Evolutionary conservation across 345 rosid genomes (phyloP).

Genomic region (Citrus cavaleriei): DNA sequence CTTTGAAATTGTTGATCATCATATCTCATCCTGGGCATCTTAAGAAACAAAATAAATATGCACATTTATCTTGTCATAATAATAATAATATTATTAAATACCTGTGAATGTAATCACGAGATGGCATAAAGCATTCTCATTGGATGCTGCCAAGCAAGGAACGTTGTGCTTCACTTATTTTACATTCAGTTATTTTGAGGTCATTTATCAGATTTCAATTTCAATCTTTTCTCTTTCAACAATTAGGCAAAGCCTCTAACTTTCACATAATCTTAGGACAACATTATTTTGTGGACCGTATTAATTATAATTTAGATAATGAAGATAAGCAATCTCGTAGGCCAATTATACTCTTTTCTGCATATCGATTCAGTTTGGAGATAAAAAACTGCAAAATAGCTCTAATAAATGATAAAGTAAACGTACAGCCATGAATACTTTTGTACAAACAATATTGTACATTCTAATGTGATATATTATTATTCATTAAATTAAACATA

Average conservation of each 20-base stretch:
- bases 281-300: background rate
- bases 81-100: background rate
- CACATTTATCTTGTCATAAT: slow-evolving; percentile 13
- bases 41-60: background rate
- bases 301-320: background rate
- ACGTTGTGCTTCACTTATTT: slow-evolving; percentile 15
- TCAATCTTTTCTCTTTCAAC: background rate
- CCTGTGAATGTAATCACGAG: background rate
- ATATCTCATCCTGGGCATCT: background rate
- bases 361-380: no score
- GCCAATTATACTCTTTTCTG: no score
- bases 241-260: background rate
- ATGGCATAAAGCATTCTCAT: background rate
- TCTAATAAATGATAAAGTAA: no score
- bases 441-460: no score
- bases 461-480: no score
- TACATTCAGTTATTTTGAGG: background rate
- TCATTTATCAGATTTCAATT: background rate
- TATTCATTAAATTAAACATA: no score
- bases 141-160: no score
- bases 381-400: no score
- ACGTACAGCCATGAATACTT: no score
- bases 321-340: no score
- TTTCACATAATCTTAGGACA: background rate
- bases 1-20: slow-evolving; percentile 17